Percentiles rank a stretch among this genome's conserved stretches.
Evolutionary conservation across 306 rosid species (phyloP).

Genomic region (Coriaria nepalensis): DNA sequence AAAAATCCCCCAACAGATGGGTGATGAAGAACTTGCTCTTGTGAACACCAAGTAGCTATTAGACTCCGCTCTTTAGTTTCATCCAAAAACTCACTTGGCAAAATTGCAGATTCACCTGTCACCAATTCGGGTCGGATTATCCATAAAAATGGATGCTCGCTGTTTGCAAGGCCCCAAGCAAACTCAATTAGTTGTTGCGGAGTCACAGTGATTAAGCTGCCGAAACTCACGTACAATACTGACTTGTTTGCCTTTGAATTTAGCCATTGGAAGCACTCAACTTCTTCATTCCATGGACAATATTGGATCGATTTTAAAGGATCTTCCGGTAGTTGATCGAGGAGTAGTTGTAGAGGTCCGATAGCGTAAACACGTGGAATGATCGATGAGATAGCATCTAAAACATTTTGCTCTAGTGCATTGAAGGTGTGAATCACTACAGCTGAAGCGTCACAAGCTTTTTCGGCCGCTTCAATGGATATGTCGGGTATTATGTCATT

Average conservation of each 20-base stretch:
- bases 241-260: neutral
- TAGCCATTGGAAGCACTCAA: neutral
- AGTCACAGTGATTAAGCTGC: neutral
- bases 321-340: neutral
- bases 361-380: neutral
- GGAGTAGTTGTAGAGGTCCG: neutral
- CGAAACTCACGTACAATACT: neutral
- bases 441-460: conserved; percentile 10
- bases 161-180: neutral
- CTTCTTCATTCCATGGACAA: neutral
- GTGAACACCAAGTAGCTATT: neutral
- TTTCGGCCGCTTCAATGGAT: neutral
- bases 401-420: neutral
- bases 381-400: neutral
- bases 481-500: conserved; percentile 20
- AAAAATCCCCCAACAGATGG: neutral
- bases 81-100: neutral
- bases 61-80: neutral
- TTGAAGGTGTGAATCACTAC: neutral
- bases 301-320: neutral
- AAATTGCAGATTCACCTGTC: neutral
- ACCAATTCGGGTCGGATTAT: neutral
- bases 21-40: neutral
- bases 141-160: neutral
- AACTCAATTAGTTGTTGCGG: neutral